Evolutionary conservation across 192 early-diverging fungal genomes (phyloP), one percentile per base, ranked within the genome.

Genomic region (Geosiphon pyriformis): DNA sequence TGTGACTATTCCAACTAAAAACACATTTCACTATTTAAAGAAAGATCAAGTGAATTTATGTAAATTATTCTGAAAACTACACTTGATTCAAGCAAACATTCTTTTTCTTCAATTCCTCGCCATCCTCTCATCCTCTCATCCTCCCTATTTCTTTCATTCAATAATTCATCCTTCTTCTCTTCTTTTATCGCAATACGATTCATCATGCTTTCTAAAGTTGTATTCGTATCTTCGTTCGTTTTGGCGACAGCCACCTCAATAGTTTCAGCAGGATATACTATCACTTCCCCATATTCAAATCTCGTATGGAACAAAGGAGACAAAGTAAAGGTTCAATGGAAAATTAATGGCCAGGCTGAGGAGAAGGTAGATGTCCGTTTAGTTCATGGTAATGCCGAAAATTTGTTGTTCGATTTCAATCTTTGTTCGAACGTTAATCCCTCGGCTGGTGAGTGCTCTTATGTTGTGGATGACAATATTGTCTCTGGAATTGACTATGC

Each of bases 401-500:
- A 46, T 27, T 48, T 61, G 29, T 18, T 26, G n/a, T 23, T 47
- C 3, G 23, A 31, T 23, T 23, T 3, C n/a, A 48, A 22, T 11
- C 17, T 61, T 10, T 61, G 59, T 46, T 7, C 35, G 4, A 23
- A 4, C 53, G 6, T 61, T 8, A 27, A 46, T 42, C 46, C 59
- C 0, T 26, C 8, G 1, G 3, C 2, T 34, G 37, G 37, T 8
- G 10, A n/a, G 23, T 61, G 59, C 29, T 3, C 11, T 46, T 46
- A 37, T 27, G 1, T 1, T 23, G 37, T 61, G 1, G 35, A n/a
- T 15, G 17, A 20, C 7, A 25, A 47, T 42, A 61, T 61, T 22
- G 35, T 42, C 4, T 48, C 37, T 7, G 59, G 59, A 29, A 42
- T 42, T 48, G 59, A 61, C 29, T 61, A 46, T 61, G 59, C 59